phyloP scores from a whole-genome alignment of 306 rosid genomes.

The Lagenaria siceraria region DNA sequence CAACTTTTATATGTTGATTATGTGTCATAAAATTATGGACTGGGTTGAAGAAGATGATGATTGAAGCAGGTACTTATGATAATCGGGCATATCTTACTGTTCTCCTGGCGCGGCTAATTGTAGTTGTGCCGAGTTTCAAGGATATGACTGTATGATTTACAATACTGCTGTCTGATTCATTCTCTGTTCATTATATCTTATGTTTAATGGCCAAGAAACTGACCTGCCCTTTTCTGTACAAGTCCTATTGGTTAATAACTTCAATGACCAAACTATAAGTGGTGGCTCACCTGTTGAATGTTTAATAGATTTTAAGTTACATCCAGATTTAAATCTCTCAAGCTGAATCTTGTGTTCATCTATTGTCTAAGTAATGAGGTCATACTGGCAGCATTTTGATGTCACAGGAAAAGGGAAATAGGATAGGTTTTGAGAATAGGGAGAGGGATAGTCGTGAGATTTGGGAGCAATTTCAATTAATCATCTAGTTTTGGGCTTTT shows the following conservation, averaged over 20 bases:
- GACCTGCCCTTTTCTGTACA: background rate
- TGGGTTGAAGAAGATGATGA: slow-evolving; percentile 35
- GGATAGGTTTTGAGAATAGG: background rate
- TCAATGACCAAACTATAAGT: background rate
- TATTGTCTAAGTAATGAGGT: background rate
- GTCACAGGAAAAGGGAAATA: background rate
- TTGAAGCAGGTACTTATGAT: slow-evolving; percentile 18
- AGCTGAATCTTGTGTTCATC: background rate
- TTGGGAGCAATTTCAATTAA: background rate
- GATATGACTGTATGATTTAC: slow-evolving; percentile 10
- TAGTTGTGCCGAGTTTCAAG: slow-evolving; percentile 12
- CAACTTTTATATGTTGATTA: background rate
- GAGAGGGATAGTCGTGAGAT: background rate
- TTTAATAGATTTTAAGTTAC: background rate
- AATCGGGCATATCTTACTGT: slow-evolving; percentile 8
- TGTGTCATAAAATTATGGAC: background rate
- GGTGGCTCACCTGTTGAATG: background rate
- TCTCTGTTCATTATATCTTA: background rate
- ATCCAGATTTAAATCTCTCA: background rate
- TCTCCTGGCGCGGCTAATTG: slow-evolving; percentile 10
- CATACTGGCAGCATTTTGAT: background rate
- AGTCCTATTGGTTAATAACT: background rate
- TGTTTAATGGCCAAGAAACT: background rate
- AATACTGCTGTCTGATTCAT: slow-evolving; percentile 8
- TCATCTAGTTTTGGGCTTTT: background rate